Evolutionary conservation across 257 asterid genomes (phyloP).

Genomic region (Leonotis leonurus): DNA sequence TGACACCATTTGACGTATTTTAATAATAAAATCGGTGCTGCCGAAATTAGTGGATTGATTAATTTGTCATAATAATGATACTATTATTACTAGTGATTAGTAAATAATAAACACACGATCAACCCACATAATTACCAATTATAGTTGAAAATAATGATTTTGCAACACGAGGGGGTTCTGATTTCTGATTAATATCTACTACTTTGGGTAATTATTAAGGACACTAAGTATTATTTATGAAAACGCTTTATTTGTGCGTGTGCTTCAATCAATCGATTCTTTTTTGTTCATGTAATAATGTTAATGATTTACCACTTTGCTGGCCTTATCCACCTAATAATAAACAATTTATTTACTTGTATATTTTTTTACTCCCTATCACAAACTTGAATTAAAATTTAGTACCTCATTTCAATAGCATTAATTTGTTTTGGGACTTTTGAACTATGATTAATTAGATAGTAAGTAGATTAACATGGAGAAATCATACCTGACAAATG

Average conservation of each 20-base stretch:
- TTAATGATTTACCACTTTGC: neutral
- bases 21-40: neutral
- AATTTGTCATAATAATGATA: slow-evolving; percentile 1
- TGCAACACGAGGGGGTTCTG: slow-evolving; percentile 20
- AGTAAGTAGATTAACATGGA: too few relatives aligned
- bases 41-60: slow-evolving; percentile 32
- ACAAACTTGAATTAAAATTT: neutral
- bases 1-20: too few relatives aligned
- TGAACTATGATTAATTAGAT: too few relatives aligned
- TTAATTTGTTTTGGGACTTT: too few relatives aligned
- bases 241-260: slow-evolving; percentile 18
- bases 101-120: slow-evolving; percentile 14
- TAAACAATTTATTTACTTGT: neutral
- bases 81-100: too few relatives aligned
- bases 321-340: neutral
- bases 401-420: too few relatives aligned
- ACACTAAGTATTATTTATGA: neutral
- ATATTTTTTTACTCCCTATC: neutral
- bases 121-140: slow-evolving; percentile 7
- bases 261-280: slow-evolving; percentile 18
- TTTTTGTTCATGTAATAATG: slow-evolving; percentile 10
- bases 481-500: too few relatives aligned
- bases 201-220: slow-evolving; percentile 2
- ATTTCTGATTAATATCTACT: too few relatives aligned
- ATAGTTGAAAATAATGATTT: slow-evolving; percentile 13